Evolutionary conservation across 345 rosid species (phyloP).

Genomic region (Psidium friedrichsthalianum): DNA sequence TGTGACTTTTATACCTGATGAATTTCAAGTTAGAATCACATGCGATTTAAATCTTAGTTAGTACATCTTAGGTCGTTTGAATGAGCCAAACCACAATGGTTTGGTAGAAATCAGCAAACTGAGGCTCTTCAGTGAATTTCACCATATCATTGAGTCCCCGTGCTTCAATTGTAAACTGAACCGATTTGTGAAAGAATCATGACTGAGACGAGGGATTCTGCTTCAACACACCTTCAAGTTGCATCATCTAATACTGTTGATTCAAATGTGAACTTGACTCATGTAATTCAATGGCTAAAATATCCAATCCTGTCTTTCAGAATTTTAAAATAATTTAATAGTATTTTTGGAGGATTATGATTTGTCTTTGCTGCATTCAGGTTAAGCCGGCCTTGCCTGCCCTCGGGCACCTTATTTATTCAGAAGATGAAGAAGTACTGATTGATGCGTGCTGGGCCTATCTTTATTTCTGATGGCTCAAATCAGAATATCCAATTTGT

Average conservation of each 20-base stretch:
- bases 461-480: conserved; percentile 30
- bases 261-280: not conserved
- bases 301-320: not conserved
- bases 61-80: not conserved
- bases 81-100: not conserved
- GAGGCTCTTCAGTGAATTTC: not conserved
- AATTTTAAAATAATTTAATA: not conserved
- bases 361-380: conserved; percentile 7
- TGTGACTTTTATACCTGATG: not conserved
- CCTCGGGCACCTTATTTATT: conserved; percentile 13
- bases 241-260: not conserved
- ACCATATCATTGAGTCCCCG: not conserved
- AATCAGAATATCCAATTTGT: conserved; percentile 27
- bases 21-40: not conserved
- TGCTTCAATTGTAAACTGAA: not conserved
- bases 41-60: not conserved
- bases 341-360: not conserved
- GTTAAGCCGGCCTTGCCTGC: conserved; percentile 19
- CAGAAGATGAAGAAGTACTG: conserved; percentile 20
- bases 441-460: conserved; percentile 30
- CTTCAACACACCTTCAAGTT: not conserved
- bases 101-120: too few relatives aligned
- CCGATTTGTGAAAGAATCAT: not conserved
- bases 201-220: not conserved
- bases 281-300: not conserved